phyloP scores from a whole-genome alignment of 306 rosid genomes.

The Inga leiocalycina region DNA sequence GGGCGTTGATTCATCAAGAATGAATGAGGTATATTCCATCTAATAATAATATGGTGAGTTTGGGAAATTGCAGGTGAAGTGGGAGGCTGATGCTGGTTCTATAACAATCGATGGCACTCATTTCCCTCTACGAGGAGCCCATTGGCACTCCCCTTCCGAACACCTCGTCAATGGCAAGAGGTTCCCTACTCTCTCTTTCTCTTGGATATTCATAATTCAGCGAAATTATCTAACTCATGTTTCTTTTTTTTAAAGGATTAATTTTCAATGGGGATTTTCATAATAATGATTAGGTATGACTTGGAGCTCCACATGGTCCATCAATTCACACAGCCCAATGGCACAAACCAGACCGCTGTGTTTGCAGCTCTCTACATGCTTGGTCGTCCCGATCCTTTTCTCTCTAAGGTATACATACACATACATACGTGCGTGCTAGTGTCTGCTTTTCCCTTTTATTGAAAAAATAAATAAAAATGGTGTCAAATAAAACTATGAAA shows the following conservation, averaged over 20 bases:
- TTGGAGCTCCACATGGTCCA: slow-evolving; percentile 80
- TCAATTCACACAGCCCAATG: slow-evolving; percentile 37
- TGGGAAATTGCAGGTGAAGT: slow-evolving; percentile 36
- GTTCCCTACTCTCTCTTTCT: slow-evolving; percentile 14
- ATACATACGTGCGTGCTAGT: too few relatives aligned
- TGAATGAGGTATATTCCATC: too few relatives aligned
- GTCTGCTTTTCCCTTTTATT: too few relatives aligned
- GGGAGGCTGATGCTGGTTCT: slow-evolving; percentile 58
- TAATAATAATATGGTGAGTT: too few relatives aligned
- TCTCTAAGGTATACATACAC: slow-evolving; percentile 32
- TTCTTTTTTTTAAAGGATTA: background rate
- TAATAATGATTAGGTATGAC: slow-evolving; percentile 49
- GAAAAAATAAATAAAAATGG: too few relatives aligned
- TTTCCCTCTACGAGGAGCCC: slow-evolving; percentile 55
- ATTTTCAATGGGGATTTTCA: background rate
- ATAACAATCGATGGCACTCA: slow-evolving; percentile 50
- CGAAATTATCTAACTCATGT: too few relatives aligned
- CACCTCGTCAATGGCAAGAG: slow-evolving; percentile 69
- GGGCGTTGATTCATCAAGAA: too few relatives aligned
- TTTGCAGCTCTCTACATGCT: slow-evolving; percentile 51
- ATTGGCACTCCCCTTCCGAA: slow-evolving; percentile 85
- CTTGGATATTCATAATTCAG: background rate
- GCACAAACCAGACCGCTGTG: slow-evolving; percentile 49
- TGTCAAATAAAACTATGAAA: too few relatives aligned
- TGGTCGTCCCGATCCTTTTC: slow-evolving; percentile 59